These are phyloP conservation scores for Plectranthus barbatus DNA, from an alignment of 257 asterid species.

Conservation along the genomic window DNA sequence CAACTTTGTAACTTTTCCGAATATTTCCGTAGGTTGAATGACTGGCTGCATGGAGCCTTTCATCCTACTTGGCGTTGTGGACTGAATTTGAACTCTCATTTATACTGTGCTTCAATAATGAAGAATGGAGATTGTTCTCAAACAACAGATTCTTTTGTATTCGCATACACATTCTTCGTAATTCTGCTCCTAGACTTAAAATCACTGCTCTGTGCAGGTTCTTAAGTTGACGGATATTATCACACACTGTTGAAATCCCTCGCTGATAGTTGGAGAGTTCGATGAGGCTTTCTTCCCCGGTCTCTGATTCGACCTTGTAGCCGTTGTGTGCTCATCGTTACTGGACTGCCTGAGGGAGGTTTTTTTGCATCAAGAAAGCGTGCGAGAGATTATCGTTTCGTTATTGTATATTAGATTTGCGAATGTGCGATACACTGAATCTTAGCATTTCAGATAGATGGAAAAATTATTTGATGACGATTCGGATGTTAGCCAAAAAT, in stretches of 20 bases:
- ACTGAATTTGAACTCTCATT: too few species aligned
- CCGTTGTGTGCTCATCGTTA: background rate
- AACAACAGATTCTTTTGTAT: too few species aligned
- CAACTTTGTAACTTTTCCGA: background rate
- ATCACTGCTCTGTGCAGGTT: too few species aligned
- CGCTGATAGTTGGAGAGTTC: background rate
- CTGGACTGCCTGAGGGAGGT: conserved; percentile 9
- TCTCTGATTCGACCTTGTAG: background rate
- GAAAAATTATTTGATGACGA: conserved; percentile 8
- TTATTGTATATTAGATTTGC: conserved; percentile 21
- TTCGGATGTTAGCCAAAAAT: background rate
- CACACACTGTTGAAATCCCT: background rate
- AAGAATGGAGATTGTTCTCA: too few species aligned
- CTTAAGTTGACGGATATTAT: too few species aligned
- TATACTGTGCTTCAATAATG: too few species aligned
- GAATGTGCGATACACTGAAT: conserved; percentile 17
- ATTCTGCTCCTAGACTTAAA: too few species aligned
- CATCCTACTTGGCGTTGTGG: too few species aligned
- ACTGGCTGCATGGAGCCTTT: too few species aligned
- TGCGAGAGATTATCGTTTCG: conserved; percentile 1
- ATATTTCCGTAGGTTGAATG: background rate
- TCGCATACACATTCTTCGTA: too few species aligned
- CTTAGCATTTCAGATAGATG: conserved; percentile 18
- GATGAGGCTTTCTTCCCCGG: background rate
- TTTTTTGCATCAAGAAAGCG: conserved; percentile 6